Conservation (phyloP, 805 yeast species). For the Cyberlindnera euphorbiae region DNA sequence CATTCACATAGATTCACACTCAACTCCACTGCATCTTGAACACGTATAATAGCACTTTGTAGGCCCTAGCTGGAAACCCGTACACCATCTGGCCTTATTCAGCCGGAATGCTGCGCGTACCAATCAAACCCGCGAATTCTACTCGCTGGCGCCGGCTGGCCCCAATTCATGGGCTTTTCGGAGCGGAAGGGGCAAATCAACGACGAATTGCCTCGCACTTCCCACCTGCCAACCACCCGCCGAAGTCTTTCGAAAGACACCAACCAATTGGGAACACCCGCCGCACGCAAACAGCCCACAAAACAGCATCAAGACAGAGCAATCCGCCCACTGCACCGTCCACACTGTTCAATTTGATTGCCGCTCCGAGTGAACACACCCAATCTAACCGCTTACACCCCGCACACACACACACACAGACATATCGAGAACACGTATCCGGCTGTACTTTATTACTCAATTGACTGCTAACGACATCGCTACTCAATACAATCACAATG, state of each 20-base stretch:
- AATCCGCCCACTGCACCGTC: conserved; percentile 1
- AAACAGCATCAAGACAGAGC: neutral
- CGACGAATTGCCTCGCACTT: conserved; percentile 12
- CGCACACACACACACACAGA: no score
- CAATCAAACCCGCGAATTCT: neutral
- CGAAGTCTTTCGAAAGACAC: neutral
- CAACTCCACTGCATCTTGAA: no score
- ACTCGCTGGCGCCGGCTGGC: neutral
- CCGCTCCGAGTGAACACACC: no score
- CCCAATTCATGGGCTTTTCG: conserved; percentile 8
- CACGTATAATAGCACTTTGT: no score
- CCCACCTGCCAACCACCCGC: neutral
- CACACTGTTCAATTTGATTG: neutral
- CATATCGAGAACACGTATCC: no score
- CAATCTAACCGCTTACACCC: no score
- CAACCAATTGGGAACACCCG: neutral
- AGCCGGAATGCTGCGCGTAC: no score
- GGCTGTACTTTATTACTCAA: no score
- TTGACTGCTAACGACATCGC: no score
- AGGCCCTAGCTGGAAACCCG: no score
- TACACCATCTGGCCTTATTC: no score
- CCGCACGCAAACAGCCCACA: neutral
- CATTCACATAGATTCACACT: no score
- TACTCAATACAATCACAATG: conserved; percentile 20
- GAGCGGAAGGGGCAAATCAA: conserved; percentile 13